Percentiles rank a stretch among this genome's conserved stretches.
Conservation (phyloP, 257 asterid species). For the Fraxinus americana region DNA sequence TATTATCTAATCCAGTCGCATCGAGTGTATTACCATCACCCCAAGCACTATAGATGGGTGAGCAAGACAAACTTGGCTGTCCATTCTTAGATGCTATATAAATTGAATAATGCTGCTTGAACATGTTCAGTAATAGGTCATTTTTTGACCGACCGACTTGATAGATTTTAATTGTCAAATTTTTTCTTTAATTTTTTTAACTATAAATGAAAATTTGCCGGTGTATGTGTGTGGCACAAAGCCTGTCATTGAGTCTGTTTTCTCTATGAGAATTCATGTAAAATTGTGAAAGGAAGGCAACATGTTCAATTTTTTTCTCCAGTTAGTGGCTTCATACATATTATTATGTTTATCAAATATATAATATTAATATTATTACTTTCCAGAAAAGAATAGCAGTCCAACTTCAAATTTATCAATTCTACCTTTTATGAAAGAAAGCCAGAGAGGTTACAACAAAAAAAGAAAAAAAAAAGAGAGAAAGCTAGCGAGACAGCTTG, state of each 20-base stretch:
- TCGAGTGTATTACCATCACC: no score
- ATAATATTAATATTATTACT: conserved; percentile 1
- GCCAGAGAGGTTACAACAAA: conserved; percentile 39
- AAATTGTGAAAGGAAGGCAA: not conserved
- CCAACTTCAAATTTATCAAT: conserved; percentile 59
- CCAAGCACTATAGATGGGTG: not conserved
- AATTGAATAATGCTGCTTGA: no score
- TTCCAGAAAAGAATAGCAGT: conserved; percentile 58
- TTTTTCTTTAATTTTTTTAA: no score
- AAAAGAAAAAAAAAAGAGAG: conserved; percentile 17
- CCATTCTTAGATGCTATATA: no score
- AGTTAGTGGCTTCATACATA: not conserved
- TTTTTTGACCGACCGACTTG: no score
- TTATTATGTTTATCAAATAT: not conserved
- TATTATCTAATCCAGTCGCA: not conserved
- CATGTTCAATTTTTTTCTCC: not conserved
- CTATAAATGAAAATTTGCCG: no score
- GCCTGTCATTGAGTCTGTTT: no score
- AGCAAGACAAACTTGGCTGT: not conserved
- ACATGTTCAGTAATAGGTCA: no score
- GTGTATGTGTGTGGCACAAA: no score
- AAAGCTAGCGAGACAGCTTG: conserved; percentile 67
- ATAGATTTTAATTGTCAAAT: no score
- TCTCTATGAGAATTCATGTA: no score
- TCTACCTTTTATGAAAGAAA: conserved; percentile 43